Evolutionary conservation across 768 basidiomycete genomes (phyloP).

Genomic region (Xerocomellus dryophilus): DNA sequence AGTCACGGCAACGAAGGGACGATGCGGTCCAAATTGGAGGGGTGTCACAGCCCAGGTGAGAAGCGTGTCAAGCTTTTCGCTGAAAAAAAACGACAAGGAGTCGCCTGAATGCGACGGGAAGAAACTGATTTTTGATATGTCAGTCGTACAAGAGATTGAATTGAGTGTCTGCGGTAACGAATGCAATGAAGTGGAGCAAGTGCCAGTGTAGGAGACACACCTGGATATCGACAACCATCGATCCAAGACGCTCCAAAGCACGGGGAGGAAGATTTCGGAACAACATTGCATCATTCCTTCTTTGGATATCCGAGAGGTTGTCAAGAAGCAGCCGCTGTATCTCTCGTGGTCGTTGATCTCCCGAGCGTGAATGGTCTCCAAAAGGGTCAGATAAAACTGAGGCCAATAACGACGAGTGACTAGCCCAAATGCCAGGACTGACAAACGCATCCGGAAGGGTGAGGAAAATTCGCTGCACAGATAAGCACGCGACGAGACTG

Average conservation of each 20-base stretch:
- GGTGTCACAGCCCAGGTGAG: slow-evolving; percentile 81
- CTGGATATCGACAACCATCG: slow-evolving; percentile 56
- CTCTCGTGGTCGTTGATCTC: slow-evolving; percentile 37
- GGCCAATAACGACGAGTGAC: slow-evolving; percentile 41
- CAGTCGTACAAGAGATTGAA: slow-evolving; percentile 64
- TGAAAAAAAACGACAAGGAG: slow-evolving; percentile 43
- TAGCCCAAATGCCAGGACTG: slow-evolving; percentile 65
- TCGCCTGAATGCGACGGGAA: slow-evolving; percentile 46
- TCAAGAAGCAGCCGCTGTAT: slow-evolving; percentile 50
- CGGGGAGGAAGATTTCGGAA: slow-evolving; percentile 66
- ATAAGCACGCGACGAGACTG: neutral
- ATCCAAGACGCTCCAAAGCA: slow-evolving; percentile 55
- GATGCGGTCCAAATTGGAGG: slow-evolving; percentile 78
- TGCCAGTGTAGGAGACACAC: slow-evolving; percentile 20
- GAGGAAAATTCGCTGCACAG: slow-evolving; percentile 60
- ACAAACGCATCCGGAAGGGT: slow-evolving; percentile 72
- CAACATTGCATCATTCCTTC: slow-evolving; percentile 78
- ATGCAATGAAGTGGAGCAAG: neutral
- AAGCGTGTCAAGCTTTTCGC: slow-evolving; percentile 69
- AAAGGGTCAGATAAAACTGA: slow-evolving; percentile 43
- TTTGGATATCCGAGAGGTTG: slow-evolving; percentile 65
- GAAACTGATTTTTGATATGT: slow-evolving; percentile 55
- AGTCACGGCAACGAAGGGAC: slow-evolving; percentile 71
- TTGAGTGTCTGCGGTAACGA: slow-evolving; percentile 59
- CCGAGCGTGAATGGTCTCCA: slow-evolving; percentile 20